A percentile compares a stretch with the other conserved stretches of the same genome.
Conservation (phyloP, 1,139 yeast species). For the Kodamaea derodonti region DNA sequence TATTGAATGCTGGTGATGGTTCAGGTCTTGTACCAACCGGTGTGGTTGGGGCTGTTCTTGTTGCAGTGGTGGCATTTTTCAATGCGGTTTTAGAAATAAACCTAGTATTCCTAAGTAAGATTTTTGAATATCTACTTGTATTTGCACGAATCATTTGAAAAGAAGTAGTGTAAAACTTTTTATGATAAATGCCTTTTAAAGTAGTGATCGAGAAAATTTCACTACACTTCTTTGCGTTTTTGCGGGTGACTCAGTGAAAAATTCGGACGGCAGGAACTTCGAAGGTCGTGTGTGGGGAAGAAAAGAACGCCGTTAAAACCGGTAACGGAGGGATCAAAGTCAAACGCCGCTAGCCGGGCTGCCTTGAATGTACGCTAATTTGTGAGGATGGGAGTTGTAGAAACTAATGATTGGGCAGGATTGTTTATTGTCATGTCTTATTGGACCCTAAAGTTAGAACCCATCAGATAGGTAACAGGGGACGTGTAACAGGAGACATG, state of each 20-base stretch:
- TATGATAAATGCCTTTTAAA: neutral
- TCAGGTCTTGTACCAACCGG: slow-evolving; percentile 23
- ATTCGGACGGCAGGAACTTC: slow-evolving; percentile 1
- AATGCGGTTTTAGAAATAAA: slow-evolving; percentile 29
- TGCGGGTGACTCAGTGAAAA: neutral
- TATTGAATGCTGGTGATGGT: slow-evolving; percentile 24
- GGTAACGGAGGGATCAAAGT: no score
- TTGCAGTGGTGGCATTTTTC: slow-evolving; percentile 34
- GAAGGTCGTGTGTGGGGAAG: no score
- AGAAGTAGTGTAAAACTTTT: neutral
- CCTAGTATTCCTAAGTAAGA: slow-evolving; percentile 17
- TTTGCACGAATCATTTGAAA: slow-evolving; percentile 8
- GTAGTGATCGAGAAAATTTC: slow-evolving; percentile 1
- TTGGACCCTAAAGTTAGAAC: no score
- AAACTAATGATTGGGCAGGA: no score
- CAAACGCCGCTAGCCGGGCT: no score
- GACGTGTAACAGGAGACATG: no score
- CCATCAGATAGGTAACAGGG: no score
- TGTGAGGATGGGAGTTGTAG: no score
- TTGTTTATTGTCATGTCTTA: no score
- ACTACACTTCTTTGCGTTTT: no score
- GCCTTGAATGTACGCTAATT: no score
- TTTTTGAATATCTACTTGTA: slow-evolving; percentile 7
- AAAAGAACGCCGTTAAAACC: no score
- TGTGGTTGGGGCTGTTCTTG: slow-evolving; percentile 8